phyloP scores from a whole-genome alignment of 2,329 filamentous ascomycete species.

The Emergomyces africanus region DNA sequence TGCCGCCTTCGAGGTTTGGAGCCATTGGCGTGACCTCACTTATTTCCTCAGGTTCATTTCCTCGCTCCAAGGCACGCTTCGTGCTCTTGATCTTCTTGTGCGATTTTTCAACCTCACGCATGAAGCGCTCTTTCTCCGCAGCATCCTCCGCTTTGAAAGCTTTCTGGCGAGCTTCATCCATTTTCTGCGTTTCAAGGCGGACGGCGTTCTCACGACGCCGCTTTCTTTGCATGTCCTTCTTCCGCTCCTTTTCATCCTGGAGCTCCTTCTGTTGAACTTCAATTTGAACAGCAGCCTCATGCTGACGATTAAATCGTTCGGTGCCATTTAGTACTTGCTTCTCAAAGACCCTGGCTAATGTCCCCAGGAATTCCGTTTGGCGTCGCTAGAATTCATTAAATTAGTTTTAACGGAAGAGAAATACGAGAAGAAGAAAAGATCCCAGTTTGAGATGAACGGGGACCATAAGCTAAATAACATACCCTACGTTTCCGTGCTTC shows the following conservation, averaged over 20 bases:
- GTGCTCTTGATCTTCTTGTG: conserved; percentile 90
- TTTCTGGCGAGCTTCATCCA: conserved; percentile 63
- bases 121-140: conserved; percentile 63
- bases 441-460: background rate
- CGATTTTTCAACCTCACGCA: conserved; percentile 76
- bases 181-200: conserved; percentile 75
- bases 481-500: conserved; percentile 55
- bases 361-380: conserved; percentile 42
- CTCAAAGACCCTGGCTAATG: conserved; percentile 47
- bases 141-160: conserved; percentile 71
- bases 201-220: conserved; percentile 88
- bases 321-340: conserved; percentile 59
- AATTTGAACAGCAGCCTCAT: conserved; percentile 68
- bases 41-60: conserved; percentile 61
- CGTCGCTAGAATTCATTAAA: conserved; percentile 39
- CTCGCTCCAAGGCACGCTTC: conserved; percentile 73
- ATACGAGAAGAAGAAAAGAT: too few species aligned
- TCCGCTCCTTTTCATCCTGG: conserved; percentile 92
- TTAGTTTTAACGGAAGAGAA: too few species aligned
- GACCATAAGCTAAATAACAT: conserved; percentile 30
- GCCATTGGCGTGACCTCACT: conserved; percentile 58
- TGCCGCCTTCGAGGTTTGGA: conserved; percentile 71
- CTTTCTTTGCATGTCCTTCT: conserved; percentile 99
- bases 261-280: conserved; percentile 85
- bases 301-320: conserved; percentile 59